Conservation (phyloP, 805 yeast genomes). For the Pichia rugopelliculosa region DNA sequence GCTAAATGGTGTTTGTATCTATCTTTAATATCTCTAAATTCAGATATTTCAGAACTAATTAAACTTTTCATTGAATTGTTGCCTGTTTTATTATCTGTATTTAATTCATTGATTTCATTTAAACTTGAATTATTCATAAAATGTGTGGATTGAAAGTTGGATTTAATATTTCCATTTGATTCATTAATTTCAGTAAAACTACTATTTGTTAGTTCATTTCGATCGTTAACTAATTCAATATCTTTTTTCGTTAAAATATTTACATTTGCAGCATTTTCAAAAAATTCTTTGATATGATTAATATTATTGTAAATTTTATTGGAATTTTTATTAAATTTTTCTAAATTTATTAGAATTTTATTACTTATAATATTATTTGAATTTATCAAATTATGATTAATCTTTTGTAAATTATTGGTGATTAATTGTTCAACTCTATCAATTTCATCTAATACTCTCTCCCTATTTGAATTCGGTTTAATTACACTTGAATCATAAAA, state of each 20-base stretch:
- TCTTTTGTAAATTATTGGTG: constrained; percentile 67
- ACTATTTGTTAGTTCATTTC: neutral
- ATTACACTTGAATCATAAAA: constrained; percentile 22
- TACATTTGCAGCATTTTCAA: constrained; percentile 42
- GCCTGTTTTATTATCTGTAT: neutral
- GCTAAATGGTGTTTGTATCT: constrained; percentile 12
- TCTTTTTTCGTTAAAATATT: constrained; percentile 19
- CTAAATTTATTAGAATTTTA: constrained; percentile 59
- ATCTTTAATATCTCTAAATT: constrained; percentile 6
- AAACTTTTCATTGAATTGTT: neutral
- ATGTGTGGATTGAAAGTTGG: neutral
- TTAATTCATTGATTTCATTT: neutral
- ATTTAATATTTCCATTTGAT: neutral
- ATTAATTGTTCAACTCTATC: constrained; percentile 76
- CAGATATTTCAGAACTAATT: constrained; percentile 3
- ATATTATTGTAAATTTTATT: constrained; percentile 58
- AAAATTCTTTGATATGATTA: constrained; percentile 69
- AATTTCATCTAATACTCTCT: constrained; percentile 30
- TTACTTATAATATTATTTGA: constrained; percentile 65
- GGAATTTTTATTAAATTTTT: constrained; percentile 51
- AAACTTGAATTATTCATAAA: neutral
- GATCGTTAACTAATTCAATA: neutral
- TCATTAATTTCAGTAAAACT: neutral
- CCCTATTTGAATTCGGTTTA: constrained; percentile 8
- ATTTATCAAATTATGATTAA: constrained; percentile 63